Base-by-base conservation (phyloP, 352 stramenopile species). In the Thalassiosira livingstoniorum region DNA sequence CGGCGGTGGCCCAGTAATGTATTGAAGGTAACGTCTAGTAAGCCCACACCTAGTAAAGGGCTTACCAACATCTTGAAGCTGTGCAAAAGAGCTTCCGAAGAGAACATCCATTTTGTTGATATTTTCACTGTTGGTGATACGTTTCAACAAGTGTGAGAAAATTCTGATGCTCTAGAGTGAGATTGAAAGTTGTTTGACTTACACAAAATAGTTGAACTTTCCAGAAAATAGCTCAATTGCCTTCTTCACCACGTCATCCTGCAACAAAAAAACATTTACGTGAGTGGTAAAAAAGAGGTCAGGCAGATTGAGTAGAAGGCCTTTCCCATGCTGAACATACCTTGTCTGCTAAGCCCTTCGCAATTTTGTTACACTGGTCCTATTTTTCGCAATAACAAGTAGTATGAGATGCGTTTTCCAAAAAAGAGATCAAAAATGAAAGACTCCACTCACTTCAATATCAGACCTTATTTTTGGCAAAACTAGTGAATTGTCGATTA, bases 301-400 rank as follows among this genome's bases (percentile, higher is more conserved):
- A 31, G 80, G 74, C 37, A 90, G 79, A 10, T 88, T 88, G 10
- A 70, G 83, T 61, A 75, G 63, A 60, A 91, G 89, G 53, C 86
- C 64, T 3, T 82, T 11, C 69, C 61, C 37, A 18, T n/a, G n/a
- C n/a, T n/a, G n/a, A n/a, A 70, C 51, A 55, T 34, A 64, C 70
- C 25, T 80, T 87, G 66, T 87, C 69, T 15, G 90, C 88, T 35
- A 93, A 69, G 25, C 95, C 94, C 58, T 92, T 94, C 0, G 93
- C 91, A 82, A 97, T 96, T 64, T 91, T 89, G 45, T 92, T 93
- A 72, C 92, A 97, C 75, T 96, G 84, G 53, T 91, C n/a, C n/a
- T n/a, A n/a, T n/a, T n/a, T n/a, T n/a, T n/a, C n/a, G n/a, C n/a
- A n/a, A n/a, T n/a, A n/a, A n/a, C n/a, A n/a, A n/a, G n/a, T n/a